Conservation (phyloP, 2,329 filamentous ascomycete genomes). For the Botrytis squamosa region DNA sequence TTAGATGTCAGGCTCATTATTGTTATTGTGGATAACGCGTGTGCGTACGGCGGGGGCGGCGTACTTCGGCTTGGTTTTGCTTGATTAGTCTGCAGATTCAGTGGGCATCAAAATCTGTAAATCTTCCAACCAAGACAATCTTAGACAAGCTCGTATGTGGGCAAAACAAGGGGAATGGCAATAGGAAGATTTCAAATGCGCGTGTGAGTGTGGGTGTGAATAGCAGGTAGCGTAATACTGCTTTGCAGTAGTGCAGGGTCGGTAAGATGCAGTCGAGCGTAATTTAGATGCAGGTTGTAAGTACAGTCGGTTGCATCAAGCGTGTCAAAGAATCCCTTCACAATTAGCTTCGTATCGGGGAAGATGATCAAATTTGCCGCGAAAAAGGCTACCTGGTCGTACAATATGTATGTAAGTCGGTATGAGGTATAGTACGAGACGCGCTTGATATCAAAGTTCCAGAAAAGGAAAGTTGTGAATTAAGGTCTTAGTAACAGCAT, state of each 20-base stretch:
- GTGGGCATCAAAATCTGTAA: not conserved
- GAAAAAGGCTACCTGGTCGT: not conserved
- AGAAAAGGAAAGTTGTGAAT: not conserved
- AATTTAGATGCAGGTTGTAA: constrained; percentile 1
- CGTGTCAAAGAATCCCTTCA: not conserved
- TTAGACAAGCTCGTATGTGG: constrained; percentile 10
- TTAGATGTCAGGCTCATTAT: constrained; percentile 38
- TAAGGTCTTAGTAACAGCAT: constrained; percentile 1
- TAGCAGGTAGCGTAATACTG: constrained; percentile 6
- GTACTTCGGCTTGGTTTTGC: not conserved
- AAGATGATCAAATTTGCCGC: constrained; percentile 4
- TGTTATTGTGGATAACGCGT: constrained; percentile 17
- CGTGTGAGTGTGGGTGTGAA: constrained; percentile 3
- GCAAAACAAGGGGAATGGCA: constrained; percentile 14
- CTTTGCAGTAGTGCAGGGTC: constrained; percentile 10
- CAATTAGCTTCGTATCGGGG: not conserved
- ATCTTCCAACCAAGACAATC: constrained; percentile 7
- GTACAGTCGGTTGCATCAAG: constrained; percentile 12
- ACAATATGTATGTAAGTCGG: not conserved
- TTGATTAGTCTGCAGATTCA: constrained; percentile 13
- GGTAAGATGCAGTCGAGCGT: constrained; percentile 7
- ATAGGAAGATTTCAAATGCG: constrained; percentile 9
- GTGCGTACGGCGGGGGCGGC: constrained; percentile 16
- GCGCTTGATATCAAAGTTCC: constrained; percentile 1
- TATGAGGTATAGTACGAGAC: not conserved